phyloP scores from a whole-genome alignment of 495 filamentous ascomycete genomes.

The Talaromyces borbonicus region DNA sequence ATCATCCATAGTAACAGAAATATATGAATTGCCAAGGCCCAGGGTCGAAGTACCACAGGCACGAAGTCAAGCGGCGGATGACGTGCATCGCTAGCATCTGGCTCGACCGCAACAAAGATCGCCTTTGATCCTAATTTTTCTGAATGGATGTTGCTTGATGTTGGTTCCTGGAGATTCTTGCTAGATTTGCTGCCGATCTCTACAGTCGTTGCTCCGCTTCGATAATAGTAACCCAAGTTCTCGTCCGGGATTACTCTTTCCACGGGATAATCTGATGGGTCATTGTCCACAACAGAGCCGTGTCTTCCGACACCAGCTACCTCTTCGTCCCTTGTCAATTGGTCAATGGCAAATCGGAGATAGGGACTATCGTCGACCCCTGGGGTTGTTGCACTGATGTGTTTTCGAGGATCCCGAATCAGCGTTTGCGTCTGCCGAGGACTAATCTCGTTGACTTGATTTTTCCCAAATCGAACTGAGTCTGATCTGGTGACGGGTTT shows the following conservation, averaged over 20 bases:
- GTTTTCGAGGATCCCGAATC: conserved; percentile 19
- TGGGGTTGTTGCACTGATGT: conserved; percentile 45
- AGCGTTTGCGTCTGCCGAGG: conserved; percentile 13
- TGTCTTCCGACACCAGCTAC: conserved; percentile 25
- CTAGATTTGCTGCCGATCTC: conserved; percentile 1
- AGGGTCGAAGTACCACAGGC: conserved; percentile 55
- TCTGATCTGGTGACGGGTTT: conserved; percentile 10
- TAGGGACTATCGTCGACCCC: conserved; percentile 59
- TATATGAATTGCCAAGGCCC: conserved; percentile 47
- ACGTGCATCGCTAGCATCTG: conserved; percentile 30
- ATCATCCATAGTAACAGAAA: conserved; percentile 61
- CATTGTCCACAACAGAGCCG: conserved; percentile 25
- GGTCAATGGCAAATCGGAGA: conserved; percentile 63
- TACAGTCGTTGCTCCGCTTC: conserved; percentile 3
- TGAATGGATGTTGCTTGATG: conserved; percentile 6
- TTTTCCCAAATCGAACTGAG: conserved; percentile 29
- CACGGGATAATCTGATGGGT: conserved; percentile 29
- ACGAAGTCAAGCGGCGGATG: conserved; percentile 52
- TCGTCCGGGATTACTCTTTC: conserved; percentile 45
- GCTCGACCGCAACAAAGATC: conserved; percentile 44
- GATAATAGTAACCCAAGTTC: conserved; percentile 36
- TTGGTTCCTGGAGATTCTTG: conserved; percentile 9
- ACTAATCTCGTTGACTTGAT: conserved; percentile 20
- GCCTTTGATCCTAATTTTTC: conserved; percentile 3
- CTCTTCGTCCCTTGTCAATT: conserved; percentile 58